A percentile compares a stretch with the other conserved stretches of the same genome.
Evolutionary conservation across 1,284 basidiomycete genomes (phyloP).

Genomic region (Leucoagaricus sp.): DNA sequence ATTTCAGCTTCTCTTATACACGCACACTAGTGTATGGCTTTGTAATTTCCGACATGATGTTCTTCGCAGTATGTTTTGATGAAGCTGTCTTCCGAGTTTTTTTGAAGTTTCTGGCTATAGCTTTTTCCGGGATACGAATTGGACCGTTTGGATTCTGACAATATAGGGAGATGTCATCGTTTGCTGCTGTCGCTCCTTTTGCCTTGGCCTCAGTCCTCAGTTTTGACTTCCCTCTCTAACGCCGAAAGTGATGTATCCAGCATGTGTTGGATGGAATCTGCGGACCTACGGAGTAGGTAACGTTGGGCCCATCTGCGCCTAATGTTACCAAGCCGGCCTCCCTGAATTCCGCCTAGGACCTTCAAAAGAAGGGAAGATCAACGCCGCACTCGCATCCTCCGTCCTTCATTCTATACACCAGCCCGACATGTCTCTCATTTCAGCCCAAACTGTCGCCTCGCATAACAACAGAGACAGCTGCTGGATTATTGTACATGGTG

Average conservation of each 20-base stretch:
- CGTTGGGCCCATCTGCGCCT: not conserved
- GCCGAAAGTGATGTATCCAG: not conserved
- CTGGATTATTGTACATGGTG: constrained; percentile 90
- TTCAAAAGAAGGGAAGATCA: constrained; percentile 10
- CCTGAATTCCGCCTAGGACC: constrained; percentile 9
- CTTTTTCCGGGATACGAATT: too few species aligned
- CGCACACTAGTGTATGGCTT: too few species aligned
- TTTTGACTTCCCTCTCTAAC: constrained; percentile 13
- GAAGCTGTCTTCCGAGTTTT: too few species aligned
- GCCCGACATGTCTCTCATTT: constrained; percentile 21
- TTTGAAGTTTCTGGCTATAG: too few species aligned
- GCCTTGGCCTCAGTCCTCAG: too few species aligned
- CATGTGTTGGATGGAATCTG: not conserved
- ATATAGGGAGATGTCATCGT: too few species aligned
- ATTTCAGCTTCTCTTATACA: too few species aligned
- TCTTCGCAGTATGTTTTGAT: too few species aligned
- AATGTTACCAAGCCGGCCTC: not conserved
- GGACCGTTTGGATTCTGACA: too few species aligned
- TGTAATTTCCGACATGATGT: too few species aligned
- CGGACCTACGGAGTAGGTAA: constrained; percentile 4
- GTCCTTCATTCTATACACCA: not conserved
- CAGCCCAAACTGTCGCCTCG: constrained; percentile 58
- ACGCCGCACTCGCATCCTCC: not conserved
- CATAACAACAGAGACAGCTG: constrained; percentile 77
- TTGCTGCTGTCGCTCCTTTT: too few species aligned